Percentiles rank a stretch among this genome's conserved stretches.
Conservation (phyloP, 2,329 filamentous ascomycete species). For the Beauveria scarabaeidicola region DNA sequence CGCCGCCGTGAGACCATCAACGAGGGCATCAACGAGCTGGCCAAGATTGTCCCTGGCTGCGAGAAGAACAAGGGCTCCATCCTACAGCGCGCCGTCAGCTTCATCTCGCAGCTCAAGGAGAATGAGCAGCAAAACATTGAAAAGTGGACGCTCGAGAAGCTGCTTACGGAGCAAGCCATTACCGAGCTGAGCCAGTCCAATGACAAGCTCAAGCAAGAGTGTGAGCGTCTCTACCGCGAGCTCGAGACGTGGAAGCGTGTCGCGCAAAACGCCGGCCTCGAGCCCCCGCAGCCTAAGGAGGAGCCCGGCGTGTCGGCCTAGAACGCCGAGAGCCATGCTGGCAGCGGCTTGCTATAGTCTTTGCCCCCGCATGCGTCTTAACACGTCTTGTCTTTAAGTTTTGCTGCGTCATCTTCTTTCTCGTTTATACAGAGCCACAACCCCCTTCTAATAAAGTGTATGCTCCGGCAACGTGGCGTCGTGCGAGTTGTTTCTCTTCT, state of each 20-base stretch:
- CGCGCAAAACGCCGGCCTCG: constrained; percentile 51
- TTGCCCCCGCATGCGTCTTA: background rate
- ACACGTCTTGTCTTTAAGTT: background rate
- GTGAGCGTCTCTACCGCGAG: constrained; percentile 68
- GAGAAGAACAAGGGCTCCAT: constrained; percentile 99
- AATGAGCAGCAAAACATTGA: constrained; percentile 92
- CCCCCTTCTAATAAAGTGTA: background rate
- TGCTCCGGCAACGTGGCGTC: background rate
- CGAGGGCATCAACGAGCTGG: constrained; percentile 95
- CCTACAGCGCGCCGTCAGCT: constrained; percentile 82
- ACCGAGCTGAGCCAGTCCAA: constrained; percentile 80
- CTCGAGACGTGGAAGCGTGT: constrained; percentile 70
- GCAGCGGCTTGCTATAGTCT: background rate
- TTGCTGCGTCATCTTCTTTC: background rate
- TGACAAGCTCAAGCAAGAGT: constrained; percentile 76
- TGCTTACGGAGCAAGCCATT: constrained; percentile 81
- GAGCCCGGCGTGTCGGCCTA: constrained; percentile 19
- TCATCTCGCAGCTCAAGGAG: constrained; percentile 90
- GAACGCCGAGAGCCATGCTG: background rate
- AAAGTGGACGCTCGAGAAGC: constrained; percentile 87
- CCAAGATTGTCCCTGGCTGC: constrained; percentile 93
- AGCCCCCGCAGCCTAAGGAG: constrained; percentile 32
- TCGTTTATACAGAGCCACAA: background rate
- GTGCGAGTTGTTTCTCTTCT: background rate
- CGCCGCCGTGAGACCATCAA: constrained; percentile 97